Evolutionary conservation across 768 basidiomycete species (phyloP), one percentile per base, ranked within the genome.

Genomic region (Hortiboletus flavorubellus): DNA sequence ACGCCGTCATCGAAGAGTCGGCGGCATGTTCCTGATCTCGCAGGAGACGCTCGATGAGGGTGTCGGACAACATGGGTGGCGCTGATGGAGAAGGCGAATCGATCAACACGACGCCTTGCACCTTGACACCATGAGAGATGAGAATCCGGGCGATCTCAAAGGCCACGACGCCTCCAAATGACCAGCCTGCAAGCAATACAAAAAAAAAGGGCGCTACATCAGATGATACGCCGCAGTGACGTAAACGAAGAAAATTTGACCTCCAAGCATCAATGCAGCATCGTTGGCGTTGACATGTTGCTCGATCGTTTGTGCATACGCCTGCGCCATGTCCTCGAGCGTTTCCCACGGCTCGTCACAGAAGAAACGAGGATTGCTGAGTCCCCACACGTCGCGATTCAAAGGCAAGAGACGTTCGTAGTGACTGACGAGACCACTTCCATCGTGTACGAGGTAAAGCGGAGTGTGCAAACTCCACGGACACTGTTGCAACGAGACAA

Each of bases 91-190:
- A 72, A 0, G 89, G 86, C 0, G 85, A 76, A 64, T 90, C 89
- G 59, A 91, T 83, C 55, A 89, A 72, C 9, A 89, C 59, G 42
- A 90, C 71, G 0, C 86, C 89, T 48, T 72, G 71, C 21, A 86
- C 81, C 2, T 58, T 47, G 9, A 78, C 59, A 3, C 78, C 81
- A 5, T 63, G 71, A 2, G 47, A 15, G 12, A 12, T 6, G 16
- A 89, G 76, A 29, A 80, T 78, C 1, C 75, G 76, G 16, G 83
- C 80, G 3, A 81, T 70, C 61, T 89, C 88, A 60, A 82, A 89
- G 0, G 88, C 86, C 0, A 82, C 80, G 5, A 88, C 82, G 2
- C 87, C 88, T 12, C 88, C 88, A 58, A 91, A 87, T 3, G 88
- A 91, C 87, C 87, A 91, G 0, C 88, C 88, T 89, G 51, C 2